Evolutionary conservation across 768 basidiomycete species (phyloP), one percentile per base, ranked within the genome.

Genomic region (Tricholoma saponaceum): DNA sequence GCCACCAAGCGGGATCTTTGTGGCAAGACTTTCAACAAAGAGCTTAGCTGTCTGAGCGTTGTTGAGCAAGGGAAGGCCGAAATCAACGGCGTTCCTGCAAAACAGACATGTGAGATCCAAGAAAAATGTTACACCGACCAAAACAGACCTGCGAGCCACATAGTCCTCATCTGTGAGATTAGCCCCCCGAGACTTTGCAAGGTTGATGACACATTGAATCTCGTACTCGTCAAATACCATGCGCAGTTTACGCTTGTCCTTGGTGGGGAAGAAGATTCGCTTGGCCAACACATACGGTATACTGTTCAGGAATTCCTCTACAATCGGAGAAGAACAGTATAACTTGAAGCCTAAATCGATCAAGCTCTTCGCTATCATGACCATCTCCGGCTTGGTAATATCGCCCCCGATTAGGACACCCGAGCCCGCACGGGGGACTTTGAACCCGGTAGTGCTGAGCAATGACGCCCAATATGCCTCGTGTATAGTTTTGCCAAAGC

Each of bases 381-480:
- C 74, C 86, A 99, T 91, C 72, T 98, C 94, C 3, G 95, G 92
- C 68, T 88, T 87, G 56, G 79, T 79, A 58, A 90, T 79, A 66
- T 98, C 95, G 43, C 97, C 97, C 43, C 97, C 97, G 55, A 98
- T 79, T 58, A 99, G 83, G 23, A 97, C 87, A 61, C 97, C 97
- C 0, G 90, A 92, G 50, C 84, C 83, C 20, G 85, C 82, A 54
- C 79, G 82, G 20, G 97, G 97, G 52, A 93, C 78, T 73, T 91
- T 96, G 83, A 98, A 97, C 14, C 95, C 95, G 26, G 94, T 99
- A 7, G 92, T 95, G 61, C 92, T 94, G 51, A 94, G 85, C n/a
- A 97, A 78, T 2, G 96, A 88, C 2, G 91, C 86, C 94, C 94
- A 95, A 74, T 95, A 95, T 13, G 96, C 97, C 73, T 99, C 97